phyloP scores from a whole-genome alignment of 257 asterid genomes.

The Przewalskia tangutica region DNA sequence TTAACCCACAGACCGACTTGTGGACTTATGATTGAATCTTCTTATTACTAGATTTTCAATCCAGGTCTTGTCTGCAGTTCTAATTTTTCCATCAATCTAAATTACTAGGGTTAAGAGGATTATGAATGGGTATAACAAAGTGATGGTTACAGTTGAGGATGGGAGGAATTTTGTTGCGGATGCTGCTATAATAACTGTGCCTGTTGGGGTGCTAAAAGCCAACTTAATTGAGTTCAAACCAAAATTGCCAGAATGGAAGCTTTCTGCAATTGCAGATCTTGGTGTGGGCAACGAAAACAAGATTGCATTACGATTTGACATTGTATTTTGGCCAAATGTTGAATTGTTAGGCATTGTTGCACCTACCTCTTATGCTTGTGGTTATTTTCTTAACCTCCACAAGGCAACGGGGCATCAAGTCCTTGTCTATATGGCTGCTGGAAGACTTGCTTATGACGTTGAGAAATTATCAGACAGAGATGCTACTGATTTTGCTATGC shows the following conservation, averaged over 20 bases:
- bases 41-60: background rate
- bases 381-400: slow-evolving; percentile 92
- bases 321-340: slow-evolving; percentile 92
- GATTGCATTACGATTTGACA: slow-evolving; percentile 68
- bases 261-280: slow-evolving; percentile 78
- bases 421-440: slow-evolving; percentile 98
- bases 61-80: background rate
- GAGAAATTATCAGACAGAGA: slow-evolving; percentile 86
- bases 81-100: background rate
- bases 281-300: slow-evolving; percentile 94
- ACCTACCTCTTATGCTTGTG: slow-evolving; percentile 75
- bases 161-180: slow-evolving; percentile 76
- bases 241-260: slow-evolving; percentile 87
- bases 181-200: slow-evolving; percentile 84
- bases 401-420: slow-evolving; percentile 94
- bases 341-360: slow-evolving; percentile 82
- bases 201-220: slow-evolving; percentile 81
- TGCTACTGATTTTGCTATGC: slow-evolving; percentile 60
- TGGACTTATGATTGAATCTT: background rate
- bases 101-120: slow-evolving; percentile 55
- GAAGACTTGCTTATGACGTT: slow-evolving; percentile 73
- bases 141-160: slow-evolving; percentile 57
- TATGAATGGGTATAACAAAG: slow-evolving; percentile 56
- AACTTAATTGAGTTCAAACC: slow-evolving; percentile 74
- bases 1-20: background rate